These are phyloP conservation scores for Trapa bicornis DNA, from an alignment of 345 rosid species.

Conservation along the genomic window DNA sequence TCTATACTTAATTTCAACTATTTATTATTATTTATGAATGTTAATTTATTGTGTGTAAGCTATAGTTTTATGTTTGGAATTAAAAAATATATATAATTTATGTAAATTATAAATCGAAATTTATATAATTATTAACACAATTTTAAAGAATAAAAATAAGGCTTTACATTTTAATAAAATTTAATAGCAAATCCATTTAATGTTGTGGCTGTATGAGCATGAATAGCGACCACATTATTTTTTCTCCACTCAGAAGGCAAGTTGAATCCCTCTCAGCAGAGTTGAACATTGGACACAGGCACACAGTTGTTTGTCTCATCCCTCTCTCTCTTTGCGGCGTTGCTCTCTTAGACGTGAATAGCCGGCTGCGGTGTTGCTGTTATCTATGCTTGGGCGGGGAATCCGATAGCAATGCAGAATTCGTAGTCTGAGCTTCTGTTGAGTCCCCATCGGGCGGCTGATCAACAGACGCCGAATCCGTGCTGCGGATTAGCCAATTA, in stretches of 20 bases:
- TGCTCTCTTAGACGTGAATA: not conserved
- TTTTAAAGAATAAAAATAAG: too few relatives aligned
- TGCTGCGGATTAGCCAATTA: constrained; percentile 3
- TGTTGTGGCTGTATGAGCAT: too few relatives aligned
- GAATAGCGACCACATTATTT: too few relatives aligned
- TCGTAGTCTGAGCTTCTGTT: not conserved
- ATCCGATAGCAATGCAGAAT: constrained; percentile 3
- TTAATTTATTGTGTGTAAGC: too few relatives aligned
- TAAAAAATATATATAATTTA: too few relatives aligned
- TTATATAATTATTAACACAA: too few relatives aligned
- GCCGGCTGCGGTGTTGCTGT: not conserved
- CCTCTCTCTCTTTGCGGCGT: not conserved
- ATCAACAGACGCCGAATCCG: not conserved
- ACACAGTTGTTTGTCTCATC: not conserved
- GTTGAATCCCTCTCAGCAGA: not conserved
- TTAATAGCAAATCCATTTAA: too few relatives aligned
- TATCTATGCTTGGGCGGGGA: not conserved
- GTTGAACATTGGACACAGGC: not conserved
- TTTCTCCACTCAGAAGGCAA: not conserved
- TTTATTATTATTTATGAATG: too few relatives aligned
- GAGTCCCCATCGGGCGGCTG: not conserved
- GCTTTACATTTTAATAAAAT: too few relatives aligned
- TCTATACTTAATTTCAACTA: too few relatives aligned
- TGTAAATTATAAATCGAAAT: too few relatives aligned
- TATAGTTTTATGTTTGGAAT: too few relatives aligned